These are phyloP conservation scores for Piper longum DNA, from an alignment of 164 flowering plant genomes.

Conservation along the genomic window DNA sequence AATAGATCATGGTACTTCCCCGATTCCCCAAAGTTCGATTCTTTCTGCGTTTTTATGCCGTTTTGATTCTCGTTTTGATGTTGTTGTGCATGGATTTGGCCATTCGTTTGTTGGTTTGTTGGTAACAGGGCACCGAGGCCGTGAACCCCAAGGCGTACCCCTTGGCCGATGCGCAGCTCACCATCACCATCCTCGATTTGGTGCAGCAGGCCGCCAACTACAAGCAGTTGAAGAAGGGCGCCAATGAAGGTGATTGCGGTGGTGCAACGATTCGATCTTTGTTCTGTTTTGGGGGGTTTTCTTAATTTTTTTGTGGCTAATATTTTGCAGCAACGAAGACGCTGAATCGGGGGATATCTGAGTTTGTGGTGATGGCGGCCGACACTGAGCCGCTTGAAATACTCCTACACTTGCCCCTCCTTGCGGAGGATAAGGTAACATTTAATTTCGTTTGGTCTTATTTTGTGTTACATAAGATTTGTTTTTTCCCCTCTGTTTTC, in stretches of 20 bases:
- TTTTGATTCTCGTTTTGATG: too few species aligned
- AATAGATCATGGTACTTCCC: neutral
- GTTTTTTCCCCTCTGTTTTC: neutral
- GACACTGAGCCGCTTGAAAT: conserved; percentile 86
- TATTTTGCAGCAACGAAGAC: conserved; percentile 63
- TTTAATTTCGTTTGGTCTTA: neutral
- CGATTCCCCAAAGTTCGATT: neutral
- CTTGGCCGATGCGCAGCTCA: conserved; percentile 12
- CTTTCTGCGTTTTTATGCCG: too few species aligned
- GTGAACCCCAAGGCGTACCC: conserved; percentile 15
- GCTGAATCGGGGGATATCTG: conserved; percentile 73
- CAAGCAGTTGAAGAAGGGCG: conserved; percentile 16
- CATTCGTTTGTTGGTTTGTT: too few species aligned
- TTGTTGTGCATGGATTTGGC: too few species aligned
- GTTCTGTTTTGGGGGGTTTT: too few species aligned
- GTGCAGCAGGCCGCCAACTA: conserved; percentile 23
- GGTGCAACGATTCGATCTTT: neutral
- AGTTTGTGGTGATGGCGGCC: conserved; percentile 90
- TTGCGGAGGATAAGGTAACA: conserved; percentile 80
- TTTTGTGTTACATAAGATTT: neutral
- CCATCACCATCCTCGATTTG: conserved; percentile 17
- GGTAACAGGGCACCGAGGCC: conserved; percentile 4
- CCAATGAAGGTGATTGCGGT: neutral
- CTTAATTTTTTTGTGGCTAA: neutral
- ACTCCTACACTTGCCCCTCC: conserved; percentile 74